phyloP scores from a whole-genome alignment of 768 basidiomycete species.

The Rhodocollybia butyracea region DNA sequence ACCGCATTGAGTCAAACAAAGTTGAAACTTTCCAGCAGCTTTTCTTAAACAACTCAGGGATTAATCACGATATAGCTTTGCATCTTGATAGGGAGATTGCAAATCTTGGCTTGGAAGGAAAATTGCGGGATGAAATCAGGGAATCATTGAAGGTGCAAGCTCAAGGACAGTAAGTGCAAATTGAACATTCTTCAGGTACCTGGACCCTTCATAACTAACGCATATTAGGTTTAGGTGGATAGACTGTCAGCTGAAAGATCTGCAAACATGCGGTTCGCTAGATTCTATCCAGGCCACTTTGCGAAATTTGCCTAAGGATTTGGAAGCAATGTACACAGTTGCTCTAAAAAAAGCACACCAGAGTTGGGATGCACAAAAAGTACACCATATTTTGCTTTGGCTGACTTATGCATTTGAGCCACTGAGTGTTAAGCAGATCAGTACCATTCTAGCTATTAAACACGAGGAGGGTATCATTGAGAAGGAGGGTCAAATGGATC shows the following conservation, averaged over 20 bases:
- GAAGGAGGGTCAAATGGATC: neutral
- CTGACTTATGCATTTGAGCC: neutral
- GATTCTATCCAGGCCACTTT: neutral
- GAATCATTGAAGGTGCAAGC: neutral
- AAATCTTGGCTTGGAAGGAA: neutral
- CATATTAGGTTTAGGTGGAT: neutral
- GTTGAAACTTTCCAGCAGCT: too few species aligned
- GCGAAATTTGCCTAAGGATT: neutral
- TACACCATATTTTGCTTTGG: neutral
- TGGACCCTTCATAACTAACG: neutral
- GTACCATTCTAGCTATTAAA: neutral
- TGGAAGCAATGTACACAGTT: neutral
- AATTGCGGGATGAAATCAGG: neutral
- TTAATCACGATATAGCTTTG: neutral
- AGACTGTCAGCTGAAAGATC: neutral
- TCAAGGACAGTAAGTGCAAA: neutral
- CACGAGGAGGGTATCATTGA: neutral
- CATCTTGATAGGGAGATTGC: neutral
- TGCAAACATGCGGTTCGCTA: neutral
- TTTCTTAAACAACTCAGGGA: too few species aligned
- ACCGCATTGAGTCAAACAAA: neutral
- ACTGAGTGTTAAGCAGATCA: neutral
- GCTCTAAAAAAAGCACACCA: neutral
- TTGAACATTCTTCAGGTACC: too few species aligned
- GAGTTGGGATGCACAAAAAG: neutral